Evolutionary conservation across 371 early-diverging fungal genomes (phyloP), one percentile per base, ranked within the genome.

Genomic region (Zopfochytrium polystomum): DNA sequence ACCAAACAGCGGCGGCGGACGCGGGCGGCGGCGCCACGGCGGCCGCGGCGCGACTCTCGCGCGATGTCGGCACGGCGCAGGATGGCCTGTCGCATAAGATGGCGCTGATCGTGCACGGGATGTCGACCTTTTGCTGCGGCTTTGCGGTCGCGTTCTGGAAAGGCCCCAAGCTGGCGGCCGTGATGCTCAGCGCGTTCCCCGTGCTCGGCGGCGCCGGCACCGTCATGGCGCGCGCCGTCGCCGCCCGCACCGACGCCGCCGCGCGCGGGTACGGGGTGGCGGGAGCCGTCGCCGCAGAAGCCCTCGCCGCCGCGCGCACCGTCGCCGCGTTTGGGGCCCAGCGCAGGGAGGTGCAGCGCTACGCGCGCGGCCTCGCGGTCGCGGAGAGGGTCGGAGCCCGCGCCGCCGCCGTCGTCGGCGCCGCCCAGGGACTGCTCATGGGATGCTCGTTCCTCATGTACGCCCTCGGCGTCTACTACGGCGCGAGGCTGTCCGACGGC

Each of bases 111-210:
- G 52, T 92, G 44, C 83, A 84, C 70, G 81, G 80, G 42, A 31
- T 79, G 18, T 71, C 86, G 34, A 83, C 88, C 25, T 96, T 96
- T 56, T 55, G 92, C 22, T 68, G 90, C 26, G 94, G 93, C 31
- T 87, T 95, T 52, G 72, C 90, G 23, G 82, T 96, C 47, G 95
- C 93, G 25, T 95, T 96, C 58, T 59, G 73, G 44, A 85, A 86
- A 57, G 88, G 90, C 7, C 95, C 93, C 93, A 82, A 83, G 63
- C 78, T 96, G 58, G 87, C 93, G 22, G 69, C 92, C 33, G 91
- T 95, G 1, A 80, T 96, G 32, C 59, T 87, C 46, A 80, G 87
- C 7, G 83, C 87, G n/a, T 60, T 89, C 27, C 91, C 78, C 26
- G 53, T 75, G 18, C 60, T 80, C 13, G 77, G 61, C 29, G 70